phyloP scores from a whole-genome alignment of 371 early-diverging fungal genomes.

The Cokeromyces recurvatus region DNA sequence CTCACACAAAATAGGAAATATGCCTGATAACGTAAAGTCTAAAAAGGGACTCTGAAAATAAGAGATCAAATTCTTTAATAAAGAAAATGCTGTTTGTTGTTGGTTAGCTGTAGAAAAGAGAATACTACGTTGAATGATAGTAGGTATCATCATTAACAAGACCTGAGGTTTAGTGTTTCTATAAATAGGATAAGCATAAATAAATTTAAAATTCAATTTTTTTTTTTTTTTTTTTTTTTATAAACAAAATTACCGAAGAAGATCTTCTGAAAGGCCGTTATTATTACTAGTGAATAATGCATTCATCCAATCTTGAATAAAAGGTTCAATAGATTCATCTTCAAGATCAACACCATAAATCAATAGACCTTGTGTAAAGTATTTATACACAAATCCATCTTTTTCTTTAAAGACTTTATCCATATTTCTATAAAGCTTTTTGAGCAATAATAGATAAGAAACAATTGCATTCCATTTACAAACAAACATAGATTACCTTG shows the following conservation, averaged over 20 bases:
- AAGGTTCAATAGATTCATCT: conserved; percentile 18
- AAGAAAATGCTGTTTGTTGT: too few relatives aligned
- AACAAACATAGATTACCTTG: too few relatives aligned
- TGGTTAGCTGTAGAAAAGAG: conserved; percentile 21
- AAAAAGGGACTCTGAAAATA: conserved; percentile 34
- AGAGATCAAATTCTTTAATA: too few relatives aligned
- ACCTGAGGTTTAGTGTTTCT: conserved; percentile 27
- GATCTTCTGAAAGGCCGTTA: conserved; percentile 31
- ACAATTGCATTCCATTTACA: too few relatives aligned
- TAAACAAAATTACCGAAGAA: conserved; percentile 19
- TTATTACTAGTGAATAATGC: conserved; percentile 24
- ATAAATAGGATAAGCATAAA: too few relatives aligned
- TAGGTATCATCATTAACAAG: conserved; percentile 27
- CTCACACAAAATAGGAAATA: conserved; percentile 23
- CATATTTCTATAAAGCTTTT: conserved; percentile 30
- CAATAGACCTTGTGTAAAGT: conserved; percentile 24
- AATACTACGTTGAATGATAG: conserved; percentile 25
- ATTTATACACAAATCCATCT: conserved; percentile 29
- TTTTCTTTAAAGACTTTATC: conserved; percentile 23
- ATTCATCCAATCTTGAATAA: conserved; percentile 30
- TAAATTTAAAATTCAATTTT: too few relatives aligned
- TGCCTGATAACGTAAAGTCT: conserved; percentile 23
- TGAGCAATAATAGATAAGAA: too few relatives aligned
- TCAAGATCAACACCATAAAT: conserved; percentile 24
- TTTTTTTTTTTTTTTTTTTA: too few relatives aligned